A percentile compares a stretch with the other conserved stretches of the same genome.
Evolutionary conservation across 768 basidiomycete genomes (phyloP).

Genomic region (Russula brevipes): DNA sequence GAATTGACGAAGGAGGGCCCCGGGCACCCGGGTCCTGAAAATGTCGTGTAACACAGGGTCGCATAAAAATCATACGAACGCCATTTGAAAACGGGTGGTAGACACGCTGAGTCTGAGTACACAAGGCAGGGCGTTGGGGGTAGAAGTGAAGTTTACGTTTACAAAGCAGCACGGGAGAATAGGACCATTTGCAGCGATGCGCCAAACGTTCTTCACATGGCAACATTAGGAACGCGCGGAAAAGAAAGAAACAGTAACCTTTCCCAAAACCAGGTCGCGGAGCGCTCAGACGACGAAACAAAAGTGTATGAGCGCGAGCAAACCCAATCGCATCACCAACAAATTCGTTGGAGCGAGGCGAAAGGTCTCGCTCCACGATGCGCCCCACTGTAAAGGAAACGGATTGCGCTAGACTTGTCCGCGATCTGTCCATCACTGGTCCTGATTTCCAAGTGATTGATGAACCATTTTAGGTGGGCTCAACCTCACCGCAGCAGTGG

Average conservation of each 20-base stretch:
- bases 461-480: too few species aligned
- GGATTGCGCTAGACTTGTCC: background rate
- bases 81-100: background rate
- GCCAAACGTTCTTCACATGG: constrained; percentile 10
- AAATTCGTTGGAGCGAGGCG: background rate
- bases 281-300: constrained; percentile 1
- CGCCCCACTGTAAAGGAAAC: background rate
- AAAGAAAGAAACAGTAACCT: background rate
- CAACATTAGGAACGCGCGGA: background rate
- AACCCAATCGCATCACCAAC: background rate
- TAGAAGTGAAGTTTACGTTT: background rate
- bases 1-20: background rate
- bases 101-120: background rate
- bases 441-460: background rate
- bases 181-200: background rate
- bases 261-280: constrained; percentile 3
- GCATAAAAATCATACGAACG: background rate
- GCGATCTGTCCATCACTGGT: background rate
- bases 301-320: background rate
- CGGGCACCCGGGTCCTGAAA: too few species aligned
- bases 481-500: background rate
- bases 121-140: background rate
- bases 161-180: background rate
- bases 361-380: background rate
- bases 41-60: background rate